These are phyloP conservation scores for Cylindrotheca closterium DNA, from an alignment of 108 stramenopile species.

Conservation along the genomic window DNA sequence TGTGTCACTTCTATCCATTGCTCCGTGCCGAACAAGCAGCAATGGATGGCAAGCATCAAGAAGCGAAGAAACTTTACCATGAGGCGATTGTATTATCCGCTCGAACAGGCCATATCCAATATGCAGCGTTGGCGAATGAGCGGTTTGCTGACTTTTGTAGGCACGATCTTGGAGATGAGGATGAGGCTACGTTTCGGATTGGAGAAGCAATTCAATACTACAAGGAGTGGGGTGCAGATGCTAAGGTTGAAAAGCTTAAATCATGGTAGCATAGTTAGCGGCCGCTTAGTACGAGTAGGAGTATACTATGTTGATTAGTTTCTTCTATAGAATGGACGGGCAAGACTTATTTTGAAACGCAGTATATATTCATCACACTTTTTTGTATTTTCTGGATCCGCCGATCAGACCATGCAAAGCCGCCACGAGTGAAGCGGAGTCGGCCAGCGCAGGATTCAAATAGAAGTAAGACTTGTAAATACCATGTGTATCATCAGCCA, in stretches of 20 bases:
- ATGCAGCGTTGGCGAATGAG: constrained; percentile 10
- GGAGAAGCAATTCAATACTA: constrained; percentile 6
- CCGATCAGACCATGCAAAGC: too few relatives aligned
- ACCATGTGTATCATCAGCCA: too few relatives aligned
- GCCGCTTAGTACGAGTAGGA: too few relatives aligned
- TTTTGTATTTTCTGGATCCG: too few relatives aligned
- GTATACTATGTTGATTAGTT: too few relatives aligned
- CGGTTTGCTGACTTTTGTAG: constrained; percentile 2
- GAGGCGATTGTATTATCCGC: neutral
- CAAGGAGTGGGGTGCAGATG: constrained; percentile 9
- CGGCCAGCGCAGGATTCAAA: too few relatives aligned
- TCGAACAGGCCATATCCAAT: neutral
- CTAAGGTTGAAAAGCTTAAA: constrained; percentile 3
- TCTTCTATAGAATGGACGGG: too few relatives aligned
- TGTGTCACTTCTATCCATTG: neutral
- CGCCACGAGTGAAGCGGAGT: too few relatives aligned
- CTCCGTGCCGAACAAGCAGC: constrained; percentile 3
- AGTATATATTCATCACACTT: too few relatives aligned
- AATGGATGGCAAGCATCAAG: neutral
- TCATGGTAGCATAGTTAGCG: too few relatives aligned
- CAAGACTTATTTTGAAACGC: too few relatives aligned
- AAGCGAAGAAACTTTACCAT: constrained; percentile 8
- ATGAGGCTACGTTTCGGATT: constrained; percentile 7
- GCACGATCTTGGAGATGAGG: neutral
- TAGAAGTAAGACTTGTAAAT: too few relatives aligned